These are phyloP conservation scores for Malassezia vespertilionis DNA, from an alignment of 1,284 basidiomycete genomes.

Conservation along the genomic window DNA sequence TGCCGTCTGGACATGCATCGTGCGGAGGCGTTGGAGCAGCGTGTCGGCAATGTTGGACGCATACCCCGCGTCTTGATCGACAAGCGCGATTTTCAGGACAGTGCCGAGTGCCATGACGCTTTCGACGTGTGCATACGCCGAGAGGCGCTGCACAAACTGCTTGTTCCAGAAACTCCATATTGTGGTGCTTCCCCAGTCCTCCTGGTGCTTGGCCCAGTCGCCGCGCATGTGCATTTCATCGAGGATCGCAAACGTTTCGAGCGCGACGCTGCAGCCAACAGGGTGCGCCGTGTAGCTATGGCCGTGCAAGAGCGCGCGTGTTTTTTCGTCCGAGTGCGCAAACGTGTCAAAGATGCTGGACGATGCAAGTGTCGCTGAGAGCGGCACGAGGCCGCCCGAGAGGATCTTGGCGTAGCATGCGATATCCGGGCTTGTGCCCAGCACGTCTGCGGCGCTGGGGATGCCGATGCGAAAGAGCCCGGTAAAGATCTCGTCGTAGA, in stretches of 20 bases:
- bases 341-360: conserved; percentile 71
- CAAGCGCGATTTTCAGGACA: conserved; percentile 69
- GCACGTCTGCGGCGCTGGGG: conserved; percentile 22
- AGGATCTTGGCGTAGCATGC: conserved; percentile 85
- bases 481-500: conserved; percentile 93
- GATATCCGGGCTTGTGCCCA: conserved; percentile 54
- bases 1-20: too few species aligned
- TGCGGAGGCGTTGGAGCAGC: conserved; percentile 17
- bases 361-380: conserved; percentile 65
- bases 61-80: conserved; percentile 51
- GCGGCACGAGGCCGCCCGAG: conserved; percentile 80
- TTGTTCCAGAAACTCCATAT: conserved; percentile 85
- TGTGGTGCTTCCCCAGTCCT: conserved; percentile 49
- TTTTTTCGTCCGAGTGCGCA: conserved; percentile 59
- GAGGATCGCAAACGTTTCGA: conserved; percentile 63
- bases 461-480: conserved; percentile 75
- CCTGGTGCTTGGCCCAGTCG: conserved; percentile 55
- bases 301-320: conserved; percentile 78
- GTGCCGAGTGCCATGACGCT: conserved; percentile 79
- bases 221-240: conserved; percentile 50
- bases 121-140: conserved; percentile 55
- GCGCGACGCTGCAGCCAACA: conserved; percentile 74
- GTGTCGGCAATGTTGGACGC: conserved; percentile 26
- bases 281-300: conserved; percentile 63
- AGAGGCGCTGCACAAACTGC: conserved; percentile 59